Percentiles rank a stretch among this genome's conserved stretches.
Conservation (phyloP, 2,329 filamentous ascomycete species). For the Fusarium sp. region DNA sequence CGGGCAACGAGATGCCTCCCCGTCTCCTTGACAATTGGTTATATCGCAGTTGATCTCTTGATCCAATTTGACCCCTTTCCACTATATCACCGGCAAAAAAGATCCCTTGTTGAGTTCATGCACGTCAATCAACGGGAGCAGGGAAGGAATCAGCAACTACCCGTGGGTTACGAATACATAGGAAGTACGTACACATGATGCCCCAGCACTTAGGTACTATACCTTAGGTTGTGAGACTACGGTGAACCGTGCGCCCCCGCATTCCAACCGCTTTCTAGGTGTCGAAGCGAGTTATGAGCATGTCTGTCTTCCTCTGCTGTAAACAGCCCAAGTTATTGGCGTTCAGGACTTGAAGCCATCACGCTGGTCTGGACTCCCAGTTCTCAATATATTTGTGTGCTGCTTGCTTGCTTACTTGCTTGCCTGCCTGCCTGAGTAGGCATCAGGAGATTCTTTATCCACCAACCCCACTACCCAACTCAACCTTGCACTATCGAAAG, state of each 20-base stretch:
- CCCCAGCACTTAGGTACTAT: background rate
- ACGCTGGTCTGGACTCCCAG: background rate
- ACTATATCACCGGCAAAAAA: background rate
- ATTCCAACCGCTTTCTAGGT: constrained; percentile 29
- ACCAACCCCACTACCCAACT: constrained; percentile 2
- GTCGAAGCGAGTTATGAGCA: background rate
- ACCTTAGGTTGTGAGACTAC: background rate
- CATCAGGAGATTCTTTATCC: background rate
- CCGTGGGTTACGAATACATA: background rate
- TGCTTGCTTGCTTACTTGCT: background rate
- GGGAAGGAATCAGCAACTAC: background rate
- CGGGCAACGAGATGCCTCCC: background rate
- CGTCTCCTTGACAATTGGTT: background rate
- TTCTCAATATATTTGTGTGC: background rate
- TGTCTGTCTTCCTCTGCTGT: background rate
- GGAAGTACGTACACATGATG: background rate
- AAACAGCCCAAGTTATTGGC: too few species aligned
- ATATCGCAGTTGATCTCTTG: background rate
- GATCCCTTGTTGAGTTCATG: background rate
- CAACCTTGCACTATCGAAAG: background rate
- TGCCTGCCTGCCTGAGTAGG: background rate
- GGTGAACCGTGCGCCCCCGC: constrained; percentile 34
- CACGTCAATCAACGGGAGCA: background rate
- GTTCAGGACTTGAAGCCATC: too few species aligned
- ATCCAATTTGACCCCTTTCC: background rate